A percentile compares a stretch with the other conserved stretches of the same genome.
phyloP scores from a whole-genome alignment of 2,329 filamentous ascomycete genomes.

The Hymenoscyphus fructigenus region DNA sequence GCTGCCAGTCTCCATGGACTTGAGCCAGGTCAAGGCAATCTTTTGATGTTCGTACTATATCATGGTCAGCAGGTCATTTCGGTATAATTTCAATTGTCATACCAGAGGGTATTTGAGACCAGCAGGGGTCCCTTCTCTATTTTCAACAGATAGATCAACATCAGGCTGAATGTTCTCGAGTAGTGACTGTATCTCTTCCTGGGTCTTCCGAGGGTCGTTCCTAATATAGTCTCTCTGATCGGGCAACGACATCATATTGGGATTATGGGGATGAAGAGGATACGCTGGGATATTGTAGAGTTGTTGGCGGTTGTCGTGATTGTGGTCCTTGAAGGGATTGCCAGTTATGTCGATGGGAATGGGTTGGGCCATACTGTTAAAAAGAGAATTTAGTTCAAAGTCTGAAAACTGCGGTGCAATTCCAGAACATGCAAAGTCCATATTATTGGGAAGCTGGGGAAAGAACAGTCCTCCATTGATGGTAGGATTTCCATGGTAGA shows the following conservation, averaged over 20 bases:
- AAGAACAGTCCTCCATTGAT: background rate
- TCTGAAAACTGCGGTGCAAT: background rate
- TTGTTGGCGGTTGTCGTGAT: background rate
- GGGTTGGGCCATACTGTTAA: conserved; percentile 10
- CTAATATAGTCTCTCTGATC: conserved; percentile 29
- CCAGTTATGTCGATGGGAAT: background rate
- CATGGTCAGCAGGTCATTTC: conserved; percentile 16
- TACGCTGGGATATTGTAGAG: background rate
- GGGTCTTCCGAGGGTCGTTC: conserved; percentile 50
- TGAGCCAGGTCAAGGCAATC: conserved; percentile 74
- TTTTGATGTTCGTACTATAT: conserved; percentile 73
- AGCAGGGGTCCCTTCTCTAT: conserved; percentile 67
- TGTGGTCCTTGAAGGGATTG: background rate
- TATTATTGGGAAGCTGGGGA: background rate
- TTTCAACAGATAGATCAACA: conserved; percentile 59
- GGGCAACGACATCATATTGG: background rate
- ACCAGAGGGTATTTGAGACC: conserved; percentile 63
- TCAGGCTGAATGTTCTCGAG: conserved; percentile 74
- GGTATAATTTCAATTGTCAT: conserved; percentile 6
- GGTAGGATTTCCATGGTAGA: background rate
- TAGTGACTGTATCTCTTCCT: conserved; percentile 68
- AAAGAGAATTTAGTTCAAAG: background rate
- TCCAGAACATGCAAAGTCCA: background rate
- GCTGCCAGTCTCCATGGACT: conserved; percentile 67
- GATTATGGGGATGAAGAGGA: background rate